Conservation (phyloP, 2,329 filamentous ascomycete species). For the Orbilia quercus region DNA sequence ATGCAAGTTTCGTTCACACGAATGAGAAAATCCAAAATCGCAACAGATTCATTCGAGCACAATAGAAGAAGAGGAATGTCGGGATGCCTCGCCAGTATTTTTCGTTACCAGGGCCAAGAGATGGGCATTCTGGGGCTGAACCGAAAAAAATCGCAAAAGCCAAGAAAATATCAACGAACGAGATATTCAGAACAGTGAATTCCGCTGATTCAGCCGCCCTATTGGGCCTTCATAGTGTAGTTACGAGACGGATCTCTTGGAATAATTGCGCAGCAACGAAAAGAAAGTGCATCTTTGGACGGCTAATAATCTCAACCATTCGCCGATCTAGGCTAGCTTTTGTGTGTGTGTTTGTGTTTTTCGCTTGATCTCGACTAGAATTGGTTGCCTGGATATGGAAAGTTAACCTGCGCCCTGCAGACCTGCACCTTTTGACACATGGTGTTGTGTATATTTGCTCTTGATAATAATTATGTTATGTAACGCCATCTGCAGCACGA, state of each 20-base stretch:
- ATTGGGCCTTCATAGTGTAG: conserved; percentile 7
- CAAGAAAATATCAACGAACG: too few species aligned
- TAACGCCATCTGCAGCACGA: conserved; percentile 28
- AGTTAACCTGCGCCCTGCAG: conserved; percentile 41
- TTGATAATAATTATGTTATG: conserved; percentile 26
- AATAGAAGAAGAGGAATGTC: conserved; percentile 7
- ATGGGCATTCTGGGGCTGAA: conserved; percentile 35
- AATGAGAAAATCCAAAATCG: conserved; percentile 24
- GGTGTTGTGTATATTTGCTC: conserved; percentile 23
- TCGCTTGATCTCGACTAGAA: conserved; percentile 27
- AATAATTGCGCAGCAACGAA: conserved; percentile 4
- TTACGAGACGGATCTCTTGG: too few species aligned
- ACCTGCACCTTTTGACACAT: conserved; percentile 25
- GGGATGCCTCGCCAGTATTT: conserved; percentile 27
- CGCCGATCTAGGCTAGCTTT: conserved; percentile 42
- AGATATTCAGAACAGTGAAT: too few species aligned
- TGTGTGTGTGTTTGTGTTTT: neutral
- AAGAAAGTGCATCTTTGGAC: conserved; percentile 37
- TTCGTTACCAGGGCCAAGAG: conserved; percentile 29
- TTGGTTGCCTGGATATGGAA: conserved; percentile 16
- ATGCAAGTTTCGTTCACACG: neutral
- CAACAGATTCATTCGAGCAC: conserved; percentile 14
- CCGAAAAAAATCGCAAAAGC: neutral
- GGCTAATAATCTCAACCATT: conserved; percentile 28
- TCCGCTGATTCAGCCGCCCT: conserved; percentile 49